Base-by-base conservation (phyloP, 83 land plant species). In the Picea engelmannii region DNA sequence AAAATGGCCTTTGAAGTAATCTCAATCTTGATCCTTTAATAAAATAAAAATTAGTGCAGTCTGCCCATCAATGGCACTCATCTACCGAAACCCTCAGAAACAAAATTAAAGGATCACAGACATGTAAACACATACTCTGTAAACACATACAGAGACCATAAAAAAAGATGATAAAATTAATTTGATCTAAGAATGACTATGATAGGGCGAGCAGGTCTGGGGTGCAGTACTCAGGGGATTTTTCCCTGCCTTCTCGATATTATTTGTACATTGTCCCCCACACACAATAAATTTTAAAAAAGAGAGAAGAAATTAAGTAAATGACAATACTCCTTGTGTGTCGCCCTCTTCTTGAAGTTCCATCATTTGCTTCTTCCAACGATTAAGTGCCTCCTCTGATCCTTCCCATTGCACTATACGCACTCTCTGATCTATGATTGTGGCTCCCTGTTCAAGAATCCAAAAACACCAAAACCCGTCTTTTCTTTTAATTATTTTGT, bases 401-500 rank as follows among this genome's bases (percentile, higher is more conserved):
- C 74, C 74, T 69, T 49, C 74, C 74, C 47, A 69, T 40, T 49
- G 74, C 35, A 69, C 74, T n/a, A n/a, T 44, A 31, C 35, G 1
- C 35, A 31, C 35, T 31, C 1, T 31, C 35, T 31, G 1, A 31
- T 31, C 1, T 31, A 1, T 31, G 35, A 31, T 31, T 31, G 35
- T 31, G 1, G 35, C 35, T 31, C 35, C 35, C 35, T 31, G 35
- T 1, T 2, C 35, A 31, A 31, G 35, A 31, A 31, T 31, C 35
- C 35, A 31, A 31, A 31, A 31, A 31, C 35, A 31, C 35, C 35
- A 31, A 31, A 31, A 2, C 35, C 35, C 35, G 1, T 31, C 2
- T 31, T 31, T 31, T 31, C 35, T 31, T 31, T 31, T 31, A 31
- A n/a, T n/a, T n/a, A 31, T n/a, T 31, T 31, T 31, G 1, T 31